Evolutionary conservation across 768 basidiomycete species (phyloP), one percentile per base, ranked within the genome.

Genomic region (Trametes cinnabarina): DNA sequence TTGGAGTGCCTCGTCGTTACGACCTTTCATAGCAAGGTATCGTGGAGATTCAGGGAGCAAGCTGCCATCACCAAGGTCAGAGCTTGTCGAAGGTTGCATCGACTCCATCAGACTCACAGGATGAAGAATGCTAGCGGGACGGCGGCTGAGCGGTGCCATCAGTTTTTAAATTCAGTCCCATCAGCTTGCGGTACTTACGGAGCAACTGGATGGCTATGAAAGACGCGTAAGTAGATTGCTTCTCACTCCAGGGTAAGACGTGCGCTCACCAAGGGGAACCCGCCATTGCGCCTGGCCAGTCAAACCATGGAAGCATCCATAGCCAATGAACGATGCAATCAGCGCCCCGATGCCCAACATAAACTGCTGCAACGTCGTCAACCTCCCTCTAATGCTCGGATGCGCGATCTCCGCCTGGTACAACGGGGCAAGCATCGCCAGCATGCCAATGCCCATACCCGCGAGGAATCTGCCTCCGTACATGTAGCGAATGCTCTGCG

Each of bases 351-450:
- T 55, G 40, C 79, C 79, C 8, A 81, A 66, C 79, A 80, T 81
- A 63, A 81, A 79, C 60, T 81, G 81, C 66, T 82, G 81, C 30
- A 83, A 69, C 4, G 81, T 82, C 2, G 79, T 82, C 37, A 82
- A 70, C 17, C 80, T 73, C 10, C 82, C 82, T n/a, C 81, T 74
- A 41, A 82, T 82, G 69, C 77, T 78, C 0, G 82, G 81, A 57
- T 82, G 80, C 2, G 82, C 79, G 49, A 85, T 83, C 68, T 83
- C 82, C 17, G 82, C 78, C 71, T 84, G 82, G 66, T 85, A 84
- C 10, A 85, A 65, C 25, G 79, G 77, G 5, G 79, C 77, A 17
- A 80, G 68, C 66, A 80, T 78, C 8, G 79, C 76, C 60, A 81
- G 76, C 56, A 81, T 78, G 1, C 79, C 79, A 50, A 70, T 69